A percentile compares a stretch with the other conserved stretches of the same genome.
Conservation (phyloP, 768 basidiomycete species). For the Mycena crocata region DNA sequence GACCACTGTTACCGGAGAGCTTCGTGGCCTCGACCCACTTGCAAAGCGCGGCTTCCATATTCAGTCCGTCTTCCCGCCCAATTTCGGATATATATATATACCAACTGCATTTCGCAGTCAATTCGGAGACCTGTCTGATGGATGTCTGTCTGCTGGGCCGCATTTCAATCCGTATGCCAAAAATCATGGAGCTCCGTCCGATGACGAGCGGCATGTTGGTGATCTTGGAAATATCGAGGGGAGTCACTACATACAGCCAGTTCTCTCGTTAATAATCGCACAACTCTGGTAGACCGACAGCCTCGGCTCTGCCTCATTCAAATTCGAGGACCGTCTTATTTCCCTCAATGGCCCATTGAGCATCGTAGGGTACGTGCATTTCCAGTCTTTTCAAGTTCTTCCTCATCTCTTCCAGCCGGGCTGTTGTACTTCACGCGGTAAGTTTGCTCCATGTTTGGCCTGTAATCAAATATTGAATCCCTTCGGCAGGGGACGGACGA, state of each 20-base stretch:
- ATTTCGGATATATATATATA: neutral
- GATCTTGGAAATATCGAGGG: slow-evolving; percentile 78
- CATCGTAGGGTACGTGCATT: slow-evolving; percentile 71
- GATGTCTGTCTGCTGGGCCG: slow-evolving; percentile 74
- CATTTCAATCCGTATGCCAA: slow-evolving; percentile 82
- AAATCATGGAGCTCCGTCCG: slow-evolving; percentile 73
- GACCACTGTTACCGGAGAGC: slow-evolving; percentile 71
- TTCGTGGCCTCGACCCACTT: slow-evolving; percentile 69
- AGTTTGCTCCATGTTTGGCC: slow-evolving; percentile 32
- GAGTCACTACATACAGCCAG: neutral
- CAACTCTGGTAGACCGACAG: slow-evolving; percentile 54
- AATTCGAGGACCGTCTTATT: slow-evolving; percentile 68
- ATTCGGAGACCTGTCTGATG: slow-evolving; percentile 73
- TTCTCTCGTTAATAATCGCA: neutral
- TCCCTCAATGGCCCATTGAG: slow-evolving; percentile 75
- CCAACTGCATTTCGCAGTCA: slow-evolving; percentile 36
- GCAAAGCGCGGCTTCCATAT: slow-evolving; percentile 82
- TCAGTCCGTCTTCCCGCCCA: slow-evolving; percentile 63
- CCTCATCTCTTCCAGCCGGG: slow-evolving; percentile 56
- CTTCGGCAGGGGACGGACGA: slow-evolving; percentile 75
- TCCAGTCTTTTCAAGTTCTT: slow-evolving; percentile 1
- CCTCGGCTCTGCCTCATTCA: slow-evolving; percentile 67
- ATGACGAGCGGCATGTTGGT: slow-evolving; percentile 69
- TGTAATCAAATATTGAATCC: slow-evolving; percentile 15
- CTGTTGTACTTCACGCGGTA: slow-evolving; percentile 81